Base-by-base conservation (phyloP, 192 early-diverging fungal genomes). In the Coemansia aciculifera region DNA sequence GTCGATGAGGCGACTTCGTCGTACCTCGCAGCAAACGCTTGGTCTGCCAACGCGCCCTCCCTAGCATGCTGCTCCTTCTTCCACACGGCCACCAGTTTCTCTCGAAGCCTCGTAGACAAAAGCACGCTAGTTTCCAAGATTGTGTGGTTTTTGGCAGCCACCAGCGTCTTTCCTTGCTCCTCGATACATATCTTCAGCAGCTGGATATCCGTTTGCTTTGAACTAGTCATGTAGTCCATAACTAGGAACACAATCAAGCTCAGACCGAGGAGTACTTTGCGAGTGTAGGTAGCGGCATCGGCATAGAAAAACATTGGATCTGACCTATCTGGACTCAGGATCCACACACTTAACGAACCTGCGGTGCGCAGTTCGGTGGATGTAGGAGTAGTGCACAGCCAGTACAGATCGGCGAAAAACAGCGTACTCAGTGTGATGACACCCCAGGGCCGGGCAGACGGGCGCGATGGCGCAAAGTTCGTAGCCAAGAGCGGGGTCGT, bases 201-300 rank as follows among this genome's bases (percentile, higher is more conserved):
- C 68, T 81, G 79, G 15, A 81, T 48, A 32, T 81, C 79, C 9
- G 79, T 81, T 37, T 81, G 71, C 13, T 74, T 67, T n/a, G 74
- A 59, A 62, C 74, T 76, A 15, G 62, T 81, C 60, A 70, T 17
- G 31, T 65, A 73, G 64, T 81, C 79, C 68, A 81, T 73, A 11
- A 32, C 19, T 5, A 68, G 21, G 31, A 81, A 73, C 5, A 56
- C 49, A 15, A 71, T 11, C 7, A 76, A 44, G 38, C 67, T 37
- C 40, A 59, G 15, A 2, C 66, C 74, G 19, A 81, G n/a, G 27
- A 71, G 64, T 40, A 76, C n/a, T 2, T 59, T 27, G 29, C 79
- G 73, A 1, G 79, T 76, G 61, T 76, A 76, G 11, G 44, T 52
- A n/a, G 79, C 46, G 3, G 79, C 46, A 56, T 81, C 79, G 23